Evolutionary conservation across 805 yeast genomes (phyloP).

Genomic region (Candida maltosa): DNA sequence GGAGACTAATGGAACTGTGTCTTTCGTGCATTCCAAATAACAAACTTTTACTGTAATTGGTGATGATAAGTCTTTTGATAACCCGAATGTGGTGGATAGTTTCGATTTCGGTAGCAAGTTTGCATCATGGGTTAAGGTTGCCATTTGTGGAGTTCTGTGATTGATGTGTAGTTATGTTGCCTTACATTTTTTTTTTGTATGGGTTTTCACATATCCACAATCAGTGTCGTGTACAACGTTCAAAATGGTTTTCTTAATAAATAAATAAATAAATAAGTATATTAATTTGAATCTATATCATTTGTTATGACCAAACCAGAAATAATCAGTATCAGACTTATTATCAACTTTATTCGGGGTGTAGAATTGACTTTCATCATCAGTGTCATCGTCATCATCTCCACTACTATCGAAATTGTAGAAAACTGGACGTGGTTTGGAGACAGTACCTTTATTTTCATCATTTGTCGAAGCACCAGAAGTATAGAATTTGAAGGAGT

Average conservation of each 20-base stretch:
- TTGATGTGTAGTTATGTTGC: no score
- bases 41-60: constrained; percentile 34
- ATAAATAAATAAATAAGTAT: no score
- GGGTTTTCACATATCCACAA: background rate
- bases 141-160: no score
- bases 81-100: constrained; percentile 31
- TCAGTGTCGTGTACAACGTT: no score
- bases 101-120: constrained; percentile 7
- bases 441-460: background rate
- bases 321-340: constrained; percentile 20
- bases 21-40: constrained; percentile 17
- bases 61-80: constrained; percentile 32
- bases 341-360: constrained; percentile 8
- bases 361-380: background rate
- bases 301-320: constrained; percentile 40
- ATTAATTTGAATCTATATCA: constrained; percentile 3
- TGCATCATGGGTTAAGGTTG: background rate
- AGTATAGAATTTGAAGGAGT: constrained; percentile 31
- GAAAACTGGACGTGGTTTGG: constrained; percentile 21
- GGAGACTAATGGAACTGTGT: constrained; percentile 14
- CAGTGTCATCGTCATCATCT: constrained; percentile 13
- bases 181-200: background rate
- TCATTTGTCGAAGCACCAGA: constrained; percentile 8
- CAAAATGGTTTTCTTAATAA: no score
- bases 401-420: constrained; percentile 22